These are phyloP conservation scores for Auricularia cornea DNA, from an alignment of 768 basidiomycete genomes.

Conservation along the genomic window DNA sequence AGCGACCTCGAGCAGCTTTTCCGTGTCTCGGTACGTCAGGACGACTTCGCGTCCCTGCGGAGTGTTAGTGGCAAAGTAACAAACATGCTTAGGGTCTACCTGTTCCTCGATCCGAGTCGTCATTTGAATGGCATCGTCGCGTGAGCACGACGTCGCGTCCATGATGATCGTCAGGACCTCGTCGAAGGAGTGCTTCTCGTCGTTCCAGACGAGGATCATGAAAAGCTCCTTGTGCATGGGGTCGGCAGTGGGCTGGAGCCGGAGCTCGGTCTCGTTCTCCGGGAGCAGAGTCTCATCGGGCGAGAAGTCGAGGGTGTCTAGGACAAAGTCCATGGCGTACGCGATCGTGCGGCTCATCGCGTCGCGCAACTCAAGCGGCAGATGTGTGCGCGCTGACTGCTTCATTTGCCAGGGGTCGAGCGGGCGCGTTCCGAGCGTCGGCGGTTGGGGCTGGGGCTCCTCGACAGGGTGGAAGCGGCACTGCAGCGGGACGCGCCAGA, in stretches of 20 bases:
- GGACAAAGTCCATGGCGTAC: constrained; percentile 72
- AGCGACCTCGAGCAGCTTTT: constrained; percentile 65
- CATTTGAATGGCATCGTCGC: constrained; percentile 48
- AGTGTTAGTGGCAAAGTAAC: not conserved
- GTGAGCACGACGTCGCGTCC: constrained; percentile 42
- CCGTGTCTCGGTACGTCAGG: constrained; percentile 50
- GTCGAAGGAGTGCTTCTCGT: constrained; percentile 91
- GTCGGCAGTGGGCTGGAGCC: constrained; percentile 66
- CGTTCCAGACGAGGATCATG: constrained; percentile 87
- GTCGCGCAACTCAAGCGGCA: constrained; percentile 63
- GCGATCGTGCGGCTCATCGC: constrained; percentile 65
- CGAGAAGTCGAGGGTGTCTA: constrained; percentile 75
- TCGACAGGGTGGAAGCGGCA: constrained; percentile 56
- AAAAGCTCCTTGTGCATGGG: constrained; percentile 74
- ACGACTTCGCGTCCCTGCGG: constrained; percentile 69
- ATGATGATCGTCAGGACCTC: constrained; percentile 72
- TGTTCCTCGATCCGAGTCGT: constrained; percentile 62
- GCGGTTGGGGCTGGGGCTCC: constrained; percentile 28
- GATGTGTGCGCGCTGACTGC: constrained; percentile 46
- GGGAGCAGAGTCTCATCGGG: constrained; percentile 72
- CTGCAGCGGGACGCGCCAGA: constrained; percentile 61
- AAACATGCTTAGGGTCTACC: constrained; percentile 12
- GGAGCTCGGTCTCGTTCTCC: constrained; percentile 55
- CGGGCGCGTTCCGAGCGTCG: constrained; percentile 34
- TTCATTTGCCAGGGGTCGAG: constrained; percentile 38